Base-by-base conservation (phyloP, 768 basidiomycete genomes). In the Tylopilus cervinicoccineus region DNA sequence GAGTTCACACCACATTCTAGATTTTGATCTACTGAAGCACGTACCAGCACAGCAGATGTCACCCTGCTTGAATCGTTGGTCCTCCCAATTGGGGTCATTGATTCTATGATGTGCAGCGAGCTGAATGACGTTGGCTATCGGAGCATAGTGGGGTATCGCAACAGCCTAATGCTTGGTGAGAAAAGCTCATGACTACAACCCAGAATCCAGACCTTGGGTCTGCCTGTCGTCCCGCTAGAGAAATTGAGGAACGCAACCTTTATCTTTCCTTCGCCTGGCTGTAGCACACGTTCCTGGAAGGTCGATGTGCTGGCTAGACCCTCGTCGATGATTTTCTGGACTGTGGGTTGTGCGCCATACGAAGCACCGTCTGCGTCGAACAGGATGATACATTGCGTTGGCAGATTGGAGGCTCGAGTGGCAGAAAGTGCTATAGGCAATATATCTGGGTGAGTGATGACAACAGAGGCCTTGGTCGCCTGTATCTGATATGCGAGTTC, bases 191-290 rank as follows among this genome's bases (percentile, higher is more conserved):
- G 8, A 22, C 1, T 2, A 12, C 17, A 22, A 14, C 17, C n/a
- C 10, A 13, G 22, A 37, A 27, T 20, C 17, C 51, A n/a, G 44
- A 81, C 83, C 77, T 88, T 86, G 0, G 87, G 86, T 51, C 71
- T 78, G 1, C 87, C 86, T 2, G 87, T 89, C 0, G 86, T 89
- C 20, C 84, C 84, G 19, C 85, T 86, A 0, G 85, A 87, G 59
- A 88, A 88, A 59, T 76, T 80, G 23, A 87, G 66, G 51, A 87
- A 79, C 0, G 87, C 86, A 13, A 88, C 60, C 60, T 85, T 88
- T 11, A 76, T 82, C 64, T 72, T 84, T 16, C 70, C 84, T 65
- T 88, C 86, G 2, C 83, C 82, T 0, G 73, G 72, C 4, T 51
- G 61, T 34, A 88, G 64, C 29, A 54, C 72, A 24, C 75, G 70